Evolutionary conservation across 2,329 filamentous ascomycete species (phyloP).

Genomic region (Ustulina deusta): DNA sequence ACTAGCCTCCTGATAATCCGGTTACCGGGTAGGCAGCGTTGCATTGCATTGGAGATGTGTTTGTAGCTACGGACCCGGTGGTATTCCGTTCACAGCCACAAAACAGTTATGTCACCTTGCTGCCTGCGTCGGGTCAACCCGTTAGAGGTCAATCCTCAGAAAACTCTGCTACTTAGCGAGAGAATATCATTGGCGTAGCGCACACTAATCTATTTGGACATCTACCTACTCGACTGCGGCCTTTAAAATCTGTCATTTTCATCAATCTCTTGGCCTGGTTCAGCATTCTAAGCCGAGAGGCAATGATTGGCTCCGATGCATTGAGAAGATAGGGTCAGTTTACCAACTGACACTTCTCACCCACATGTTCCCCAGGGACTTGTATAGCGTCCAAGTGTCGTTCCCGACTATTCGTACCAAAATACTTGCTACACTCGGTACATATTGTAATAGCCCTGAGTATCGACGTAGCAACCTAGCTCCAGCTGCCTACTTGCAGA

Average conservation of each 20-base stretch:
- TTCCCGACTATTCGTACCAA: background rate
- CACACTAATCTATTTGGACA: background rate
- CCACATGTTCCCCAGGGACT: background rate
- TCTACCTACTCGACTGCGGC: background rate
- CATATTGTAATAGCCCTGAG: background rate
- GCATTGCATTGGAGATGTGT: slow-evolving; percentile 1
- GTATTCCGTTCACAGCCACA: background rate
- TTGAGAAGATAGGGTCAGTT: background rate
- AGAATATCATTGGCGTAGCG: background rate
- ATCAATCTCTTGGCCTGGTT: background rate
- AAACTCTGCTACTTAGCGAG: background rate
- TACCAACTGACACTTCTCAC: background rate
- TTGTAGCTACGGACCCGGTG: background rate
- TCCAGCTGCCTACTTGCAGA: background rate
- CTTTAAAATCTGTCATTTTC: background rate
- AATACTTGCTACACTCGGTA: background rate
- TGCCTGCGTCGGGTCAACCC: background rate
- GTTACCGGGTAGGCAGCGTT: background rate
- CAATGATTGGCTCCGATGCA: background rate
- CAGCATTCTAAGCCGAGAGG: background rate
- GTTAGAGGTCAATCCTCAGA: background rate
- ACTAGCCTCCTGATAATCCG: background rate
- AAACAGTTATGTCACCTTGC: background rate
- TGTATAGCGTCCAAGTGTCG: background rate
- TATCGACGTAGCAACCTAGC: background rate